Percentiles rank a stretch among this genome's conserved stretches.
Conservation (phyloP, 2,329 filamentous ascomycete species). For the Incumbomyces delicatus region DNA sequence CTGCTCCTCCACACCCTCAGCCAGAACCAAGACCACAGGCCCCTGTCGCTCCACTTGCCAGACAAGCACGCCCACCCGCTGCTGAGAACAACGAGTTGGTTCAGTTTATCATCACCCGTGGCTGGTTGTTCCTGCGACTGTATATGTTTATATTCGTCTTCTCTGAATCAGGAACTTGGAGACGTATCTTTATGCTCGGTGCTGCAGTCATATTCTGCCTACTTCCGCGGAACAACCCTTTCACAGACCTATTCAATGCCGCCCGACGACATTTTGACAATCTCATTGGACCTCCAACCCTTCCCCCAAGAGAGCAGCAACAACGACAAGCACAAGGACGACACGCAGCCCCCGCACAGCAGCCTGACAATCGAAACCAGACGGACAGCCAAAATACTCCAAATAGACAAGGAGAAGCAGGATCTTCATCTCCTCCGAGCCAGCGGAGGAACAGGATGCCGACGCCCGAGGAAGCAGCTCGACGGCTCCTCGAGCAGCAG, state of each 20-base stretch:
- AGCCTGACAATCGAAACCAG: not conserved
- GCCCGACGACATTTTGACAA: conserved; percentile 37
- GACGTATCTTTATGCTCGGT: conserved; percentile 31
- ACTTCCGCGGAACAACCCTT: conserved; percentile 32
- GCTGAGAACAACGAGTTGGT: conserved; percentile 26
- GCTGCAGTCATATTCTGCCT: conserved; percentile 30
- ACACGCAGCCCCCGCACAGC: not conserved
- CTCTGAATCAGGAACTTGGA: conserved; percentile 39
- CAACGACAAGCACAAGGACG: conserved; percentile 5
- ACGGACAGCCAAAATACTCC: not conserved
- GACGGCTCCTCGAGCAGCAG: conserved; percentile 17
- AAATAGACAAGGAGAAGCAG: not conserved
- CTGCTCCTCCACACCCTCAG: conserved; percentile 1
- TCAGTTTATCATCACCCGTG: conserved; percentile 32
- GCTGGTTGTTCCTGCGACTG: conserved; percentile 51
- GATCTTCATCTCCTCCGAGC: not conserved
- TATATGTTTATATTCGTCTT: conserved; percentile 52
- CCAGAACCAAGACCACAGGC: conserved; percentile 4
- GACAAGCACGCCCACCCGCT: not conserved
- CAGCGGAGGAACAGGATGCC: not conserved
- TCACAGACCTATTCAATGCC: conserved; percentile 29
- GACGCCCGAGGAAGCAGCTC: conserved; percentile 19
- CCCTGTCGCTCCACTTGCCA: not conserved
- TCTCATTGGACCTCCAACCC: conserved; percentile 23
- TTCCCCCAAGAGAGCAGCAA: conserved; percentile 1